Evolutionary conservation across 495 filamentous ascomycete species (phyloP).

Genomic region (Aspergillus haitiensis): DNA sequence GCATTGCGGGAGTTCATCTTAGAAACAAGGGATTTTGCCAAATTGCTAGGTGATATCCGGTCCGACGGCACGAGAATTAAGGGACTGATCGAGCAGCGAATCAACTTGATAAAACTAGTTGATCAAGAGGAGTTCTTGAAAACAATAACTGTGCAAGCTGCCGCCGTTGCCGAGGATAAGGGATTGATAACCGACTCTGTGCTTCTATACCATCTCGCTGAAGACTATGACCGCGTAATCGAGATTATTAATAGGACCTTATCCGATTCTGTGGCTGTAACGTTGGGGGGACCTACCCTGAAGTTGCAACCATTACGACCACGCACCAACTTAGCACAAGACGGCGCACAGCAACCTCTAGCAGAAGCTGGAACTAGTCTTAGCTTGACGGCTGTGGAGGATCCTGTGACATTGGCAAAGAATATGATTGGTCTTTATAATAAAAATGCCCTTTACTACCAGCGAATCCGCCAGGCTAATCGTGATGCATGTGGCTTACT

Average conservation of each 20-base stretch:
- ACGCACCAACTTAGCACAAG: conserved; percentile 31
- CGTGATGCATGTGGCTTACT: conserved; percentile 69
- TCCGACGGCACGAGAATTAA: conserved; percentile 77
- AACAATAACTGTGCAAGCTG: conserved; percentile 85
- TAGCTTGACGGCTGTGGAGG: conserved; percentile 82
- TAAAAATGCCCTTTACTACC: conserved; percentile 68
- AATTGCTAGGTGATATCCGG: conserved; percentile 86
- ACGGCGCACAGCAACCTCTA: conserved; percentile 18
- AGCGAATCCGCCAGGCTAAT: conserved; percentile 64
- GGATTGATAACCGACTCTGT: conserved; percentile 91
- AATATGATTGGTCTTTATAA: conserved; percentile 83
- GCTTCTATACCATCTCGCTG: conserved; percentile 88
- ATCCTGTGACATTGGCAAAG: conserved; percentile 73
- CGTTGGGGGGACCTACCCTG: conserved; percentile 73
- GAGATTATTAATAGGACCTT: conserved; percentile 85
- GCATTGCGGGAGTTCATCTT: conserved; percentile 93
- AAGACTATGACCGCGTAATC: conserved; percentile 90
- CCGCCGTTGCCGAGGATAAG: conserved; percentile 87
- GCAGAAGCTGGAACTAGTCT: conserved; percentile 58
- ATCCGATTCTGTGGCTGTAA: conserved; percentile 78
- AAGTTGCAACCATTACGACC: conserved; percentile 79
- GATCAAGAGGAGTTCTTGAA: conserved; percentile 81
- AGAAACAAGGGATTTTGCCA: conserved; percentile 91
- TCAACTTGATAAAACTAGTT: conserved; percentile 74
- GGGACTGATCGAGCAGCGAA: conserved; percentile 86